Base-by-base conservation (phyloP, 192 early-diverging fungal genomes). In the Podila verticillata region DNA sequence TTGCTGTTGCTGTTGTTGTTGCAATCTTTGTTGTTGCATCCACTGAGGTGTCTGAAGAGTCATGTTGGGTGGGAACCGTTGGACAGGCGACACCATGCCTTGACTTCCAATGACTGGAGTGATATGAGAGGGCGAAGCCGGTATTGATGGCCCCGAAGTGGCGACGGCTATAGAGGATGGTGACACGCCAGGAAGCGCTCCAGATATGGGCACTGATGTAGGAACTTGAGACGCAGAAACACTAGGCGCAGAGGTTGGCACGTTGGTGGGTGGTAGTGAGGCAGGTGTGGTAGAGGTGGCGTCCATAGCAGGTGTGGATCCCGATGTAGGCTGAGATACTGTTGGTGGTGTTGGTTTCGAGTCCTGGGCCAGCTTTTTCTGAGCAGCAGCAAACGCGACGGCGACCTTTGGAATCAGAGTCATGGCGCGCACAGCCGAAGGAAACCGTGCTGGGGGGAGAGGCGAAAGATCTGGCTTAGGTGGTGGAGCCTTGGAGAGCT, bases 401-500 rank as follows among this genome's bases (percentile, higher is more conserved):
- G 70, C 77, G 7, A 80, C 77, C 34, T 72, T 72, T 2, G 77
- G 77, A 48, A 80, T 63, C 13, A 65, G 49, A 1, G 60, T 22
- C 77, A 80, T 80, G n/a, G 77, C 77, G 22, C 77, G 44, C 5
- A 61, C 70, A 22, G 70, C 77, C 5, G 70, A 80, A n/a, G 77
- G 70, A 36, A 80, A 80, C 3, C 77, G 70, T 22, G 77, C 77
- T 49, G 77, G 77, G 0, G 77, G 77, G 2, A 80, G 65, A n/a
- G 77, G 77, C 4, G 77, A 72, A 2, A 80, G 48, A 54, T 80
- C 77, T 0, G 77, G 77, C 34, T 80, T 80, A 57, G 70, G 70
- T 56, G 58, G 58, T 31, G 77, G 77, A 28, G 63, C 69, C 32
- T 80, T 80, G 2, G 70, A 61, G 10, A 72, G 62, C 77, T 80